Evolutionary conservation across 164 flowering plant genomes (phyloP).

Genomic region (Malania oleifera): DNA sequence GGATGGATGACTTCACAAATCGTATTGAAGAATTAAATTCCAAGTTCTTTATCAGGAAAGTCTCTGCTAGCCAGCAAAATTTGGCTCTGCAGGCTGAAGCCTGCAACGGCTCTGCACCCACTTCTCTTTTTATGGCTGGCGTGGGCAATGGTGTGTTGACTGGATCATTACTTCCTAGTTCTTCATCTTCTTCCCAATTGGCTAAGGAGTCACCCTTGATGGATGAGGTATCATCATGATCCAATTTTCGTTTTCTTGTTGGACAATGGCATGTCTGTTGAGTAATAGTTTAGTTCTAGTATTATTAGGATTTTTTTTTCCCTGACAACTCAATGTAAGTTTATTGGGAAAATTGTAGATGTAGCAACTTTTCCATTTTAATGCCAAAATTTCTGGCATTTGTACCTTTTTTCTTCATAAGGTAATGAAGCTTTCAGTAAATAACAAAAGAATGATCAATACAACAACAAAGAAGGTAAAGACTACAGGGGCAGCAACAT

Average conservation of each 20-base stretch:
- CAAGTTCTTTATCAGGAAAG: background rate
- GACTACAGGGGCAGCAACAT: too few species aligned
- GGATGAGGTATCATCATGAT: background rate
- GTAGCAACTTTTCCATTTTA: too few species aligned
- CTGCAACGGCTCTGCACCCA: slow-evolving; percentile 1
- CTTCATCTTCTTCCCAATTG: background rate
- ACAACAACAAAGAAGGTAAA: too few species aligned
- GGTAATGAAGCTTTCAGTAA: too few species aligned
- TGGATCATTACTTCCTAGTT: background rate
- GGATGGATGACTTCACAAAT: slow-evolving; percentile 2
- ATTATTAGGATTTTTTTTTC: too few species aligned
- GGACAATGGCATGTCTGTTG: background rate
- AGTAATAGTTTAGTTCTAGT: too few species aligned
- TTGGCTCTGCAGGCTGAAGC: slow-evolving; percentile 1
- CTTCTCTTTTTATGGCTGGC: background rate
- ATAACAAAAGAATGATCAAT: too few species aligned
- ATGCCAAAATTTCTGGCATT: too few species aligned
- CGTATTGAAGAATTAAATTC: slow-evolving; percentile 5
- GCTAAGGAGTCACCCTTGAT: slow-evolving; percentile 4
- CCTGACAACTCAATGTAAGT: too few species aligned
- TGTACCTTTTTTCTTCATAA: too few species aligned
- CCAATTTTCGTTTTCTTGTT: background rate
- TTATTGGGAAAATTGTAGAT: too few species aligned
- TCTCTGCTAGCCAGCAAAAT: background rate
- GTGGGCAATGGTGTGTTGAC: background rate